Conservation (phyloP, 495 filamentous ascomycete species). For the Hypoxylon rickii region DNA sequence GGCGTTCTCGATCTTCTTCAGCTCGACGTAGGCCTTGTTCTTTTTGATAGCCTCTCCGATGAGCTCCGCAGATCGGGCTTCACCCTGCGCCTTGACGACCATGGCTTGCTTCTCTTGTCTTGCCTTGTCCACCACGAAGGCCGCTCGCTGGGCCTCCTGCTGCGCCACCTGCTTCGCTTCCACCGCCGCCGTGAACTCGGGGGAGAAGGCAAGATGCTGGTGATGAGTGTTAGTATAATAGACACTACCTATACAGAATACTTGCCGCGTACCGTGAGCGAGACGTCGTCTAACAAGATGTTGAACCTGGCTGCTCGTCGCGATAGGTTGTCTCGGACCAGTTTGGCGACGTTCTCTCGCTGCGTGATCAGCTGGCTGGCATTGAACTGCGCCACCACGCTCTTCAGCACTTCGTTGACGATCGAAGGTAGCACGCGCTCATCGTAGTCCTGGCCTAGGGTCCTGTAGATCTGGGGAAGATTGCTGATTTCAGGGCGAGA, state of each 20-base stretch:
- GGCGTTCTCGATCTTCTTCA: constrained; percentile 97
- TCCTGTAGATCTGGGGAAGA: constrained; percentile 94
- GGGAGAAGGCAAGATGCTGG: constrained; percentile 97
- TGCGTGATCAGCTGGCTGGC: constrained; percentile 98
- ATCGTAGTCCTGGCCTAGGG: constrained; percentile 93
- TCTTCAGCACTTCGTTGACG: constrained; percentile 98
- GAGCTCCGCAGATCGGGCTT: constrained; percentile 95
- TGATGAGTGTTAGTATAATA: constrained; percentile 31
- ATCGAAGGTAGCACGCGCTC: constrained; percentile 96
- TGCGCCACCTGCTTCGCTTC: constrained; percentile 99
- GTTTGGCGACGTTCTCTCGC: constrained; percentile 89
- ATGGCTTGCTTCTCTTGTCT: constrained; percentile 99
- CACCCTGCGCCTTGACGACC: constrained; percentile 98
- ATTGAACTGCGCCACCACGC: constrained; percentile 98
- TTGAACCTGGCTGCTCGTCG: constrained; percentile 93
- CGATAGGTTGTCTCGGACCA: constrained; percentile 92
- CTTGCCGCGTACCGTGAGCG: constrained; percentile 74
- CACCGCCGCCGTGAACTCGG: constrained; percentile 97
- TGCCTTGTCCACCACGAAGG: constrained; percentile 98
- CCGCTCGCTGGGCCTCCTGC: constrained; percentile 95
- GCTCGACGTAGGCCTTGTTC: constrained; percentile 92
- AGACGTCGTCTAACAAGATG: constrained; percentile 96
- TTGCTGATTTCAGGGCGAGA: constrained; percentile 85
- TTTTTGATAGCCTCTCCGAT: constrained; percentile 99
- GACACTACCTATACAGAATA: constrained; percentile 20